Evolutionary conservation across 768 basidiomycete species (phyloP), one percentile per base, ranked within the genome.

Genomic region (Symmetrospora coprosmae): DNA sequence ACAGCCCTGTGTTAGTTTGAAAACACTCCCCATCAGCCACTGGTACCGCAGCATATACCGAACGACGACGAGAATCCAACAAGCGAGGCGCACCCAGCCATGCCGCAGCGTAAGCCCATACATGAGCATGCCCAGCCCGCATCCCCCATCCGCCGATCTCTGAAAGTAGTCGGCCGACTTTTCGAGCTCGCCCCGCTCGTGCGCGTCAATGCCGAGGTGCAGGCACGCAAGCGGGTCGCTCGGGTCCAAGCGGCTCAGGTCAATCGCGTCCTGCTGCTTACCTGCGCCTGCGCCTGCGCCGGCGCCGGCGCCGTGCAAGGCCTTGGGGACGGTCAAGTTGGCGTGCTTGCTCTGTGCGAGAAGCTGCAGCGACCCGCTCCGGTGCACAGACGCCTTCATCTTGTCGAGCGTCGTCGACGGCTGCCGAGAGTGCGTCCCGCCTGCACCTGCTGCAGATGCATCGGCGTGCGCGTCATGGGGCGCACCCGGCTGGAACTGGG

Each of bases 41-140:
- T n/a, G n/a, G n/a, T n/a, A n/a, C n/a, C n/a, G n/a, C n/a, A n/a
- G n/a, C n/a, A n/a, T n/a, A n/a, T n/a, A n/a, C n/a, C n/a, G n/a
- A n/a, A n/a, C n/a, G n/a, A n/a, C n/a, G n/a, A n/a, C n/a, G n/a
- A n/a, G n/a, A 17, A 14, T 19, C 33, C 14, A 28, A 7, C 23
- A 16, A 2, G 5, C 11, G 39, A 65, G n/a, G n/a, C 82, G 81
- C 2, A 88, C 89, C 88, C 89, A 92, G 1, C 87, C 88, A 70
- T 88, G 86, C 50, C 88, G 76, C 67, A 89, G 74, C 30, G 86
- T 76, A 39, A 92, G 74, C 0, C 88, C 89, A 79, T 85, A 90
- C 85, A 92, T 87, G 61, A 91, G 72, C 87, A 89, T 90, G 17
- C 89, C 89, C 3, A 87, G 81, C 1, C 87, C 89, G 1, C 87